Conservation (phyloP, 345 rosid species). For the Aegle marmelos region DNA sequence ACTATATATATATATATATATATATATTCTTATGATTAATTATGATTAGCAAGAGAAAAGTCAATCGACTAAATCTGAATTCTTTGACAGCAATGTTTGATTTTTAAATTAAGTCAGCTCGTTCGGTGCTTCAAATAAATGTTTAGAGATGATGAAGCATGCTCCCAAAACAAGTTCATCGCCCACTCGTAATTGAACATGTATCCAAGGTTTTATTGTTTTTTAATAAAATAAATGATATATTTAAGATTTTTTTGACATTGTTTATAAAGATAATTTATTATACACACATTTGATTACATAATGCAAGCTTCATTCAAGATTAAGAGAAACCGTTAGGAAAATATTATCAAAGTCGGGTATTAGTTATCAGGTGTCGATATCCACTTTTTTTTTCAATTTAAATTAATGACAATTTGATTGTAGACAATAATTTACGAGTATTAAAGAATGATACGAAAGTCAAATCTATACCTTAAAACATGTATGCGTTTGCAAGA, state of each 20-base stretch:
- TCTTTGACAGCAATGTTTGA: background rate
- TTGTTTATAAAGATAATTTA: too few relatives aligned
- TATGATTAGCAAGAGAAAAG: background rate
- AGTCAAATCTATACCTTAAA: background rate
- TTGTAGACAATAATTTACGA: too few relatives aligned
- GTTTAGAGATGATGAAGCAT: background rate
- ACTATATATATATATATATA: background rate
- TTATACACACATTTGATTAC: background rate
- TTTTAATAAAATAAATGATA: too few relatives aligned
- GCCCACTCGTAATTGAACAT: background rate
- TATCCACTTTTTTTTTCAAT: too few relatives aligned
- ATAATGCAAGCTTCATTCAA: background rate
- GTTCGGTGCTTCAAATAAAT: background rate
- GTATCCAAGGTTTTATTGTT: background rate
- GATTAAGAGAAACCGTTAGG: background rate
- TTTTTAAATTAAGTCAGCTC: background rate
- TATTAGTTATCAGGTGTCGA: too few relatives aligned
- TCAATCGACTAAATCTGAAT: background rate
- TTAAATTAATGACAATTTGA: too few relatives aligned
- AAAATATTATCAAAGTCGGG: background rate
- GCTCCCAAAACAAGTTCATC: background rate
- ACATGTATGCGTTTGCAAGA: background rate
- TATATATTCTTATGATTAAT: background rate
- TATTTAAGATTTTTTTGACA: background rate
- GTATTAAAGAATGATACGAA: too few relatives aligned